Evolutionary conservation across 2,329 filamentous ascomycete genomes (phyloP), one percentile per base, ranked within the genome.

Genomic region (Zelopaecilomyces penicillatus): DNA sequence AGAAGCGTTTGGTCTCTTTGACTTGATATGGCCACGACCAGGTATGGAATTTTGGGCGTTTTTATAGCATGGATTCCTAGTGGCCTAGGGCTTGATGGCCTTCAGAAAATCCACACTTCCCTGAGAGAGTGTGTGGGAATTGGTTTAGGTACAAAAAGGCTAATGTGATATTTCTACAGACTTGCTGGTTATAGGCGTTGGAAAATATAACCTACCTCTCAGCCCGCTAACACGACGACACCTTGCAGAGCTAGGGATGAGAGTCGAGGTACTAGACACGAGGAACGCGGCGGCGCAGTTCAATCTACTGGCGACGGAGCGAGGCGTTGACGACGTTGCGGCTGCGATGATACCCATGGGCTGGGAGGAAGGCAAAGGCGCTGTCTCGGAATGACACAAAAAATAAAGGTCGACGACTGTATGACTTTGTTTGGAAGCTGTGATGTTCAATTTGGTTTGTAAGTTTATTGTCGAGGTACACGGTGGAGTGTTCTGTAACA

Each of bases 281-380:
- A 75, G 88, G 51, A 97, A 97, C 65, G 93, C 93, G 6, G 87
- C 91, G 1, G 85, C 90, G 31, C 89, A 96, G 63, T 98, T 93
- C 65, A 98, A 98, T 61, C 63, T 98, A 57, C 69, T 98, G 44
- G 91, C 89, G n/a, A 97, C 89, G 12, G 93, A 98, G 69, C 74
- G 93, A 42, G 91, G 93, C 1, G 81, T 93, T 5, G 75, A 80
- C 19, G 84, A 91, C 57, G 82, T 97, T 50, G 91, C 89, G 29
- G 91, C 88, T 2, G 91, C 89, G 7, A 62, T 98, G 65, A 78
- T 97, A 63, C 90, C 90, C 0, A 75, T 93, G 43, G 89, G 88
- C 2, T 94, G 87, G 87, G 78, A 73, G 55, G 83, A 87, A 47
- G 74, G 74, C 48, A 26, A 29, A 8, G 27, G 32, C 19, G 49